phyloP scores from a whole-genome alignment of 106 monocot genomes.

The Alisma plantagoaquatica region DNA sequence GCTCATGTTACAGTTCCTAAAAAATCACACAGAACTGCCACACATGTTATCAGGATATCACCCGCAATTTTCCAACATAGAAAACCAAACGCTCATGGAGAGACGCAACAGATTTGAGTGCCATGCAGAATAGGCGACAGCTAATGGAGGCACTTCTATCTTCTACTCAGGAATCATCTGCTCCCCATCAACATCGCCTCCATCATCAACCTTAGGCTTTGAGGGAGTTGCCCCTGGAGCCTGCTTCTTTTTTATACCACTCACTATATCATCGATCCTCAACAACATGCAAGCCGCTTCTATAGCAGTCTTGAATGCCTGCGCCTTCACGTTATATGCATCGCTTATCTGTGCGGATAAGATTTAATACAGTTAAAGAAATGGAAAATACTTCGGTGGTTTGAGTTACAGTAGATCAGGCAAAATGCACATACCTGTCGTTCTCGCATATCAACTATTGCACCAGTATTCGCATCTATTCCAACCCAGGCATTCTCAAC shows the following conservation, averaged over 20 bases:
- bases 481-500: constrained; percentile 93
- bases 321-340: constrained; percentile 84
- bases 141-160: background rate
- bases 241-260: constrained; percentile 96
- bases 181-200: constrained; percentile 85
- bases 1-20: too few species aligned
- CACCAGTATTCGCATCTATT: constrained; percentile 87
- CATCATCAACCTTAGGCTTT: constrained; percentile 65
- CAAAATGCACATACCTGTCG: constrained; percentile 33
- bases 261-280: constrained; percentile 94
- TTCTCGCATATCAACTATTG: constrained; percentile 85
- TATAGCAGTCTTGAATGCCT: constrained; percentile 91
- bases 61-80: too few species aligned
- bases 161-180: constrained; percentile 77
- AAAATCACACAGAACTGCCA: too few species aligned
- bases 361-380: background rate
- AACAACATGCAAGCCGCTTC: constrained; percentile 94
- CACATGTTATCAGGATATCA: too few species aligned
- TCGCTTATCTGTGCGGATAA: constrained; percentile 58
- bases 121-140: too few species aligned
- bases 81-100: too few species aligned
- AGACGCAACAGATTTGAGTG: too few species aligned
- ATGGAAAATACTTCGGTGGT: background rate
- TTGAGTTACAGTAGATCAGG: background rate
- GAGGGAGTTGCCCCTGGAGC: constrained; percentile 55